Evolutionary conservation across 1,284 basidiomycete genomes (phyloP).

Genomic region (Leucoagaricus sp.): DNA sequence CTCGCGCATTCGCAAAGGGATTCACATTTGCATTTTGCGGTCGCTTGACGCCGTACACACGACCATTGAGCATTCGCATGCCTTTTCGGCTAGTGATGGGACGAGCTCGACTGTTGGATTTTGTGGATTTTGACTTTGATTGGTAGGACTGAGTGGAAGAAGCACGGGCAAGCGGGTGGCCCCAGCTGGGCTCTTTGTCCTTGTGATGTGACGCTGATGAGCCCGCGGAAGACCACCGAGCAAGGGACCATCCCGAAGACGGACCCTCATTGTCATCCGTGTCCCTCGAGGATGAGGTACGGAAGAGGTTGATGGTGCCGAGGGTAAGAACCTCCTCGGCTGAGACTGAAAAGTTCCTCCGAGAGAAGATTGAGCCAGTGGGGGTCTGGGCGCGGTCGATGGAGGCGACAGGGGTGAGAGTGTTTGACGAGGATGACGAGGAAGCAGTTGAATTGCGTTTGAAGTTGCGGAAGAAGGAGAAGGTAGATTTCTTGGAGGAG

Average conservation of each 20-base stretch:
- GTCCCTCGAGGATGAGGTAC: constrained; percentile 38
- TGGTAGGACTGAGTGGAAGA: constrained; percentile 32
- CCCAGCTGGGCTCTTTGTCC: constrained; percentile 19
- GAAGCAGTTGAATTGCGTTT: constrained; percentile 27
- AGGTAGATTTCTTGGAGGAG: constrained; percentile 32
- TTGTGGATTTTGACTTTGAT: constrained; percentile 18
- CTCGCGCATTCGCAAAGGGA: constrained; percentile 52
- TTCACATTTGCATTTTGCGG: constrained; percentile 37
- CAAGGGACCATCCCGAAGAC: constrained; percentile 28
- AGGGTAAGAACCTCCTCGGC: constrained; percentile 45
- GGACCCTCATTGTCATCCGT: constrained; percentile 14
- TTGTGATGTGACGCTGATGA: constrained; percentile 2
- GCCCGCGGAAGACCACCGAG: constrained; percentile 32
- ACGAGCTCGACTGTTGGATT: constrained; percentile 17
- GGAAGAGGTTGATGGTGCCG: constrained; percentile 50
- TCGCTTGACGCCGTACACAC: constrained; percentile 65
- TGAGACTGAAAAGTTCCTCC: constrained; percentile 35
- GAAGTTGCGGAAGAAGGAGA: constrained; percentile 35
- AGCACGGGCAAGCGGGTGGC: constrained; percentile 31
- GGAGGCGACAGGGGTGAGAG: constrained; percentile 36
- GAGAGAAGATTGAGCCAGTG: constrained; percentile 23
- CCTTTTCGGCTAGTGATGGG: constrained; percentile 31
- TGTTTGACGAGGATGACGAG: constrained; percentile 30
- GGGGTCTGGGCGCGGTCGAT: constrained; percentile 23
- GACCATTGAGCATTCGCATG: constrained; percentile 72